Base-by-base conservation (phyloP, 306 rosid species). In the Glycyrrhiza uralensis region DNA sequence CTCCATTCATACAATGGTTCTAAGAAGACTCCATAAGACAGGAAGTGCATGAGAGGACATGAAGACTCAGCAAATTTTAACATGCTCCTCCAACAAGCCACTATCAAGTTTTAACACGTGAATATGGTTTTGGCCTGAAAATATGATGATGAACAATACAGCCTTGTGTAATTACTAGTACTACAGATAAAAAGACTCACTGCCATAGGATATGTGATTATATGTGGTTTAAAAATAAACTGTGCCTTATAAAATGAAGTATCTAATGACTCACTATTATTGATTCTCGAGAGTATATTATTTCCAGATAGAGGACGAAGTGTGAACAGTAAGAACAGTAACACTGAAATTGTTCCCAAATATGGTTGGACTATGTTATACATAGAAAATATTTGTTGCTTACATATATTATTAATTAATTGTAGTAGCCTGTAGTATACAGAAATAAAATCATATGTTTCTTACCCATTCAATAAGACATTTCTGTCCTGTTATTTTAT, bases 381-480 rank as follows among this genome's bases (percentile, higher is more conserved):
- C 10, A 60, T 18, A 62, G 22, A 61, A 75, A 14, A 30, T 38
- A 49, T 12, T 32, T 20, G 19, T 18, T 18, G 6, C 57, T 15
- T 57, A 17, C 12, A 46, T 46, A 41, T 49, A 11, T 30, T 11
- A 7, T 19, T 58, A 69, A 47, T 19, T 28, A 57, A 19, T 33
- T 45, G 70, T 12, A 15, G 69, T 17, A 18, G 28, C 39, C 19
- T 41, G 18, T 67, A 29, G 46, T 19, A 57, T 59, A 23, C 24
- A 18, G 47, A 56, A 14, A 32, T 5, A 36, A 15, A 55, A 23
- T 22, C 17, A 54, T 22, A 56, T 23, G 38, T 51, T 29, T 52
- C 81, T 79, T 71, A 83, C 84, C 76, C 82, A 76, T 68, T 57
- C 80, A 52, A 55, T 7, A 55, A 63, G 82, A 30, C 58, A 45